Percentiles rank a stretch among this genome's conserved stretches.
Evolutionary conservation across 257 asterid species (phyloP).

Genomic region (Ophiorrhiza pumila): DNA sequence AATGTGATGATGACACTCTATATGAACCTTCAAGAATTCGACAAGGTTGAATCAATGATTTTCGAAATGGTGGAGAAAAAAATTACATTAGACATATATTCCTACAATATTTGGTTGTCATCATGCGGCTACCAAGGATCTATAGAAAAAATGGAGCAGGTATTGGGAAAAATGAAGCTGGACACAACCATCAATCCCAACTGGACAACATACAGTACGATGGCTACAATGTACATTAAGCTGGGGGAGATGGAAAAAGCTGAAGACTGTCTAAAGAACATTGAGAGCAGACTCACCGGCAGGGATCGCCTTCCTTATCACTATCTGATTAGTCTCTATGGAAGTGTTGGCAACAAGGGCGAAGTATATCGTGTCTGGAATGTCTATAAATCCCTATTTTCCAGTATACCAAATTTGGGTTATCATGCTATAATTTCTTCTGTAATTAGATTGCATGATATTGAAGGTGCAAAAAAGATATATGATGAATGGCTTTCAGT

Average conservation of each 20-base stretch:
- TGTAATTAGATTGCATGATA: conserved; percentile 54
- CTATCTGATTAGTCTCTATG: conserved; percentile 71
- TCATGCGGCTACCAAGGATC: conserved; percentile 59
- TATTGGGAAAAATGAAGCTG: conserved; percentile 53
- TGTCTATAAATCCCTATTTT: conserved; percentile 54
- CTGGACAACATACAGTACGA: conserved; percentile 86
- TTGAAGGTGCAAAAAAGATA: conserved; percentile 67
- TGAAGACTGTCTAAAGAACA: conserved; percentile 48
- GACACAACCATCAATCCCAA: conserved; percentile 55
- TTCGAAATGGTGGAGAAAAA: conserved; percentile 63
- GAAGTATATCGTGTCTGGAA: conserved; percentile 82
- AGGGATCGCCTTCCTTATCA: conserved; percentile 73
- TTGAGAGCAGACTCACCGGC: conserved; percentile 63
- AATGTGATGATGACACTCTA: conserved; percentile 94
- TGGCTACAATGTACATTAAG: conserved; percentile 74
- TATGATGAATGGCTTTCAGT: conserved; percentile 78
- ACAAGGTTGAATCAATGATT: conserved; percentile 50
- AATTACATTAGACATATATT: conserved; percentile 51
- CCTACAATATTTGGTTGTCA: conserved; percentile 85
- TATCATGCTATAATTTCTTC: conserved; percentile 69
- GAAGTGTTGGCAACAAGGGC: conserved; percentile 61
- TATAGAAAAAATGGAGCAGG: conserved; percentile 66
- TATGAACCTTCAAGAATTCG: conserved; percentile 54
- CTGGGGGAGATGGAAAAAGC: conserved; percentile 56
- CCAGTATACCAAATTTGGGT: conserved; percentile 58